A percentile compares a stretch with the other conserved stretches of the same genome.
Conservation (phyloP, 306 rosid genomes). For the Lupinus albus region DNA sequence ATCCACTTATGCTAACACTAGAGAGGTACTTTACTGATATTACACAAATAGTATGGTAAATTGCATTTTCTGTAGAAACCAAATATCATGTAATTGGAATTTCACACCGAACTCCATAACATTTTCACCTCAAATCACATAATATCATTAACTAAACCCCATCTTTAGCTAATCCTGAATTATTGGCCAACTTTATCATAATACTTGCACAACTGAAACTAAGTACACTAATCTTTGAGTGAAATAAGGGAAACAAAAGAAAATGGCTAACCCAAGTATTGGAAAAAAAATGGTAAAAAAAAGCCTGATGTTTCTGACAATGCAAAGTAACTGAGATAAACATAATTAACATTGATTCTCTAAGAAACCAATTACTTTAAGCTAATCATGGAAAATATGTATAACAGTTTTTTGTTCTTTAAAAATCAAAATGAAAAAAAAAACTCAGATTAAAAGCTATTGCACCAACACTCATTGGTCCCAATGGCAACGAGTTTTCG, state of each 20-base stretch:
- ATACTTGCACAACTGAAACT: neutral
- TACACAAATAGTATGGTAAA: neutral
- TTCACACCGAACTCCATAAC: neutral
- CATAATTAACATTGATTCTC: neutral
- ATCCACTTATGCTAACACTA: neutral
- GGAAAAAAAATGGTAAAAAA: neutral
- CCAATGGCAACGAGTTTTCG: no score
- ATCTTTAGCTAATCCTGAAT: no score
- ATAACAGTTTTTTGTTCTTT: neutral
- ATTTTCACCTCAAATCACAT: neutral
- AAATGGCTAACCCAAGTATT: neutral
- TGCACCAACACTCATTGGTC: neutral
- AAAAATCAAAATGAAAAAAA: neutral
- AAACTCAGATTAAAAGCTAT: constrained; percentile 24
- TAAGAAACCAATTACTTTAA: neutral
- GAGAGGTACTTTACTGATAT: neutral
- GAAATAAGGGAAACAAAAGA: neutral
- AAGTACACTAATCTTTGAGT: neutral
- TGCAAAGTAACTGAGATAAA: neutral
- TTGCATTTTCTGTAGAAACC: neutral
- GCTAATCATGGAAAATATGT: constrained; percentile 13
- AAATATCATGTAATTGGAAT: neutral
- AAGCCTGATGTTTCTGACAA: neutral
- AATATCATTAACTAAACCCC: neutral
- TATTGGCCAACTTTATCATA: neutral